Conservation (phyloP, 2,329 filamentous ascomycete species). For the Ciborinia camelliae region DNA sequence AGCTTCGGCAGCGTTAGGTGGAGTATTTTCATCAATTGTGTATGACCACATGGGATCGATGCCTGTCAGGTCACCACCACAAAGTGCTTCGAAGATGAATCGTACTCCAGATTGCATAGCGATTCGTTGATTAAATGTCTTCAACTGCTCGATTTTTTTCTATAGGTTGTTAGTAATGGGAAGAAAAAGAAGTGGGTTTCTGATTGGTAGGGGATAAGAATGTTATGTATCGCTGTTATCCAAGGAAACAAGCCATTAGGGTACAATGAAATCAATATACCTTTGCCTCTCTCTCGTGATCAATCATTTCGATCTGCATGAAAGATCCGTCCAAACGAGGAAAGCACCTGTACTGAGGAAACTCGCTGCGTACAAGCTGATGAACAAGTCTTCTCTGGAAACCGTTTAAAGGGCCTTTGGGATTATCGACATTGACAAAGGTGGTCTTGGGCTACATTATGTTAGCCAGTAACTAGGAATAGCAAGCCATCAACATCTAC, state of each 20-base stretch:
- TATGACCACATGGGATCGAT: slow-evolving; percentile 40
- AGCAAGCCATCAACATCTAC: not conserved
- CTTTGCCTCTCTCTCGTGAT: slow-evolving; percentile 29
- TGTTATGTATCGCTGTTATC: not conserved
- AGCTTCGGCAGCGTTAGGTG: not conserved
- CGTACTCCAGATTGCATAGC: slow-evolving; percentile 27
- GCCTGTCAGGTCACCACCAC: slow-evolving; percentile 32
- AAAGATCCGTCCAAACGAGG: slow-evolving; percentile 31
- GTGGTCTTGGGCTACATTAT: slow-evolving; percentile 29
- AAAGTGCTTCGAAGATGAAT: slow-evolving; percentile 37
- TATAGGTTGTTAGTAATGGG: not conserved
- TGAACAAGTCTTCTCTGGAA: slow-evolving; percentile 65
- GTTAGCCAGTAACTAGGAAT: not conserved
- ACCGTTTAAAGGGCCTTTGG: slow-evolving; percentile 45
- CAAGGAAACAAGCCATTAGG: not conserved
- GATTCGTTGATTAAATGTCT: slow-evolving; percentile 10
- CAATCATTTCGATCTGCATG: slow-evolving; percentile 35
- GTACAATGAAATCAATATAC: slow-evolving; percentile 21
- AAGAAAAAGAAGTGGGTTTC: too few species aligned
- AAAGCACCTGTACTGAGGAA: slow-evolving; percentile 38
- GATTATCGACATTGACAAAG: slow-evolving; percentile 46
- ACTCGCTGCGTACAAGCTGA: slow-evolving; percentile 63
- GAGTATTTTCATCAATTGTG: not conserved
- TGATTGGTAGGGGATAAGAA: not conserved
- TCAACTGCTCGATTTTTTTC: slow-evolving; percentile 13